Percentiles rank a stretch among this genome's conserved stretches.
These are phyloP conservation scores for Hanseniaspora hatyaiensis DNA, from an alignment of 805 yeast species.

Conservation along the genomic window DNA sequence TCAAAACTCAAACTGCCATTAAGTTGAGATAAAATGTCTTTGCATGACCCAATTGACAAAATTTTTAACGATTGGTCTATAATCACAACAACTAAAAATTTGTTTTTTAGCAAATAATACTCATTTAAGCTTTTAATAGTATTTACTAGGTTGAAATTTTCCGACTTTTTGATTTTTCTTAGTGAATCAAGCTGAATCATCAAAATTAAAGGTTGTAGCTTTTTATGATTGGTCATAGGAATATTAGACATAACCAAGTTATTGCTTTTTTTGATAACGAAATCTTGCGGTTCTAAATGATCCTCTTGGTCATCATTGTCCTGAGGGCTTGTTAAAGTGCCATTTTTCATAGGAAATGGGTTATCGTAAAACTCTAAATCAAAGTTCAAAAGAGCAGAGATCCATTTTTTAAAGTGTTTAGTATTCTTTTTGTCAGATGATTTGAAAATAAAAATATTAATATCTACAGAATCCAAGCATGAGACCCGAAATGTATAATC, in stretches of 20 bases:
- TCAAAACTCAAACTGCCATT: neutral
- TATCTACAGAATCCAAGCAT: conserved; percentile 20
- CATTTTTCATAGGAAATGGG: conserved; percentile 26
- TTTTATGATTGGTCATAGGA: neutral
- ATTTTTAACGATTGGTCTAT: conserved; percentile 10
- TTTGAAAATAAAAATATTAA: conserved; percentile 21
- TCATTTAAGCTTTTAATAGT: conserved; percentile 2
- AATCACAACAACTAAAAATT: neutral
- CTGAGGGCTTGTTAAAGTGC: conserved; percentile 7
- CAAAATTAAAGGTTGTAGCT: conserved; percentile 23
- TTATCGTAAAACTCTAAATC: conserved; percentile 26
- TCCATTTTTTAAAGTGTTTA: conserved; percentile 33
- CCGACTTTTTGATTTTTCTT: conserved; percentile 13
- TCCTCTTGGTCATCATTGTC: neutral
- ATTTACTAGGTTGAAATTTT: conserved; percentile 10
- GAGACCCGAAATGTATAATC: conserved; percentile 20
- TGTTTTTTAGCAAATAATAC: neutral
- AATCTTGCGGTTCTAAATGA: conserved; percentile 2
- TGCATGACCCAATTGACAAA: conserved; percentile 3
- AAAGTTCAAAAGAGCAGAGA: conserved; percentile 31
- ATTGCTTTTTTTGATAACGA: conserved; percentile 6
- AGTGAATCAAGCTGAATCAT: conserved; percentile 25
- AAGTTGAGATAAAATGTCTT: conserved; percentile 7
- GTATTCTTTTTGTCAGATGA: conserved; percentile 25
- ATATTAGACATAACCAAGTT: neutral